These are phyloP conservation scores for Sclerotinia trifoliorum DNA, from an alignment of 2,329 filamentous ascomycete species.

Conservation along the genomic window DNA sequence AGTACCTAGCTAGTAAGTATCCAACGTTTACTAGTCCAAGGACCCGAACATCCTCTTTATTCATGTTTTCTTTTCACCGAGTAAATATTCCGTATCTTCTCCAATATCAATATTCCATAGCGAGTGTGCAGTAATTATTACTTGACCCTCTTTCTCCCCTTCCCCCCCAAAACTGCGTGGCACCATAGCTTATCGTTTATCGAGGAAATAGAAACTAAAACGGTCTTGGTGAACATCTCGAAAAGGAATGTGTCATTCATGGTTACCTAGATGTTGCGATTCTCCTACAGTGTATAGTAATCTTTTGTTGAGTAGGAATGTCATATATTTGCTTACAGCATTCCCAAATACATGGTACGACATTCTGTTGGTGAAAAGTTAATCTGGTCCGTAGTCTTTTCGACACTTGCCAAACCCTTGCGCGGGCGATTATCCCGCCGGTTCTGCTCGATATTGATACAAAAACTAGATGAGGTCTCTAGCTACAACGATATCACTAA, in stretches of 20 bases:
- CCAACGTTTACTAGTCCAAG: not conserved
- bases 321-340: not conserved
- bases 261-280: not conserved
- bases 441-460: too few species aligned
- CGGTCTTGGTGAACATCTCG: not conserved
- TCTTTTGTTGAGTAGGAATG: conserved; percentile 7
- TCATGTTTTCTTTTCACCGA: not conserved
- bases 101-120: not conserved
- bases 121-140: not conserved
- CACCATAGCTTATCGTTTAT: not conserved
- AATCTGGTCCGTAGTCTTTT: not conserved
- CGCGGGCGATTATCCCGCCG: too few species aligned
- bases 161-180: not conserved
- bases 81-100: not conserved
- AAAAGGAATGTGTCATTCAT: not conserved
- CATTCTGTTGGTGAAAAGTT: not conserved
- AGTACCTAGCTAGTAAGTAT: too few species aligned
- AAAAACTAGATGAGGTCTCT: too few species aligned
- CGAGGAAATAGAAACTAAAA: not conserved
- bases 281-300: not conserved
- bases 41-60: not conserved
- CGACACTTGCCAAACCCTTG: too few species aligned
- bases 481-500: too few species aligned
- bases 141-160: not conserved
- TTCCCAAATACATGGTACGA: conserved; percentile 9